Evolutionary conservation across 2,329 filamentous ascomycete species (phyloP).

Genomic region (Colletotrichum liriopes): DNA sequence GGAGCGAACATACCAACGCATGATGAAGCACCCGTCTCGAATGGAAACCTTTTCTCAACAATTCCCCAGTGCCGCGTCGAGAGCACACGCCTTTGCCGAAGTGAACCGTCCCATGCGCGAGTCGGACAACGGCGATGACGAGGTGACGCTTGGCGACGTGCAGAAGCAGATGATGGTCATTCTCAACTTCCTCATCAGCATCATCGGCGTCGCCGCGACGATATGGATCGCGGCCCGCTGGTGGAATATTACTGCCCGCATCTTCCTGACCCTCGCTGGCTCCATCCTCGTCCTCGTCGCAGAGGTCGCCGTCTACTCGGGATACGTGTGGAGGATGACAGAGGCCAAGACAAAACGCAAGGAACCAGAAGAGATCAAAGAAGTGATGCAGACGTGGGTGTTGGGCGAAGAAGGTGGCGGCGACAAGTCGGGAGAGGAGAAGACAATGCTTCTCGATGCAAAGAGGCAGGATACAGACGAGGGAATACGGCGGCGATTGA

Average conservation of each 20-base stretch:
- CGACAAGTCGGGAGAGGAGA: constrained; percentile 34
- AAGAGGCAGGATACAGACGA: constrained; percentile 29
- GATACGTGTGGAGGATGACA: constrained; percentile 80
- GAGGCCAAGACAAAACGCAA: constrained; percentile 77
- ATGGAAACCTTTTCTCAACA: constrained; percentile 73
- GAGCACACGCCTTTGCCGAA: constrained; percentile 69
- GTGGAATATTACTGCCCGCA: constrained; percentile 80
- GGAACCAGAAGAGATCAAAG: constrained; percentile 74
- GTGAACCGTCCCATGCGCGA: constrained; percentile 64
- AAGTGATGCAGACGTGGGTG: constrained; percentile 82
- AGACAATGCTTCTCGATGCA: constrained; percentile 20
- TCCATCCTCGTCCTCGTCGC: constrained; percentile 80
- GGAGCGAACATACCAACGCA: constrained; percentile 83
- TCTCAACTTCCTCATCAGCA: constrained; percentile 90
- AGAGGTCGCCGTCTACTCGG: constrained; percentile 83
- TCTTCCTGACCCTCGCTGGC: constrained; percentile 81
- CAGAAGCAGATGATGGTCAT: constrained; percentile 89
- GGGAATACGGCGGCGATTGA: constrained; percentile 35
- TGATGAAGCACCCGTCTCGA: constrained; percentile 75
- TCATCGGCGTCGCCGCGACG: constrained; percentile 83
- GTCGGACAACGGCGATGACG: constrained; percentile 71
- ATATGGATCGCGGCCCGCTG: constrained; percentile 85
- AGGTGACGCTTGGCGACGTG: constrained; percentile 79
- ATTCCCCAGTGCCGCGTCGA: constrained; percentile 66
- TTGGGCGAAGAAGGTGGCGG: constrained; percentile 60